A percentile compares a stretch with the other conserved stretches of the same genome.
These are phyloP conservation scores for Canavalia ensiformis DNA, from an alignment of 306 rosid species.

Conservation along the genomic window DNA sequence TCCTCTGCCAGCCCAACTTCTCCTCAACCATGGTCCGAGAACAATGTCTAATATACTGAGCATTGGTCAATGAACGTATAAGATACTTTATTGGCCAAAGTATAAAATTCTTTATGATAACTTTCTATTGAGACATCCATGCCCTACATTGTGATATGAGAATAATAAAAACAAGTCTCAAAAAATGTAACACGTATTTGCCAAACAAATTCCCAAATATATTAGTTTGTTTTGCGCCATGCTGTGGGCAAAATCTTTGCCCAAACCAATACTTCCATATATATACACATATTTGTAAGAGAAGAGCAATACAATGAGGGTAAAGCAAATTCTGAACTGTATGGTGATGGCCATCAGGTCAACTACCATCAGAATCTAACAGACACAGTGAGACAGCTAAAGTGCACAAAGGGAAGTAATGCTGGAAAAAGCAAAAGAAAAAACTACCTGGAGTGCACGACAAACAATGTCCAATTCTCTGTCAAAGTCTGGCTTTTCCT, in stretches of 20 bases:
- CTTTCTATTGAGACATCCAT: constrained; percentile 25
- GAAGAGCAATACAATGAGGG: constrained; percentile 10
- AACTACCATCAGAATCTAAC: constrained; percentile 20
- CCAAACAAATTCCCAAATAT: constrained; percentile 16
- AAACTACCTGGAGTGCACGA: constrained; percentile 69
- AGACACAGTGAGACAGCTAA: background rate
- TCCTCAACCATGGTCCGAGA: constrained; percentile 12
- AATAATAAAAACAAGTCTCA: background rate
- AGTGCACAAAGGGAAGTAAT: constrained; percentile 11
- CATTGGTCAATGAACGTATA: constrained; percentile 2
- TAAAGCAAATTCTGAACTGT: constrained; percentile 27
- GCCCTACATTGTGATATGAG: background rate
- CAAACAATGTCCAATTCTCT: constrained; percentile 74
- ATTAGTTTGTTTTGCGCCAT: background rate
- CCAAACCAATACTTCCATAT: constrained; percentile 13
- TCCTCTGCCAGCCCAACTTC: background rate
- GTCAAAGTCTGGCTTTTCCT: constrained; percentile 73
- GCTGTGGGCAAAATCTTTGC: constrained; percentile 25
- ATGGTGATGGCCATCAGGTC: constrained; percentile 21
- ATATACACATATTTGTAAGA: background rate
- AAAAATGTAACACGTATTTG: constrained; percentile 22
- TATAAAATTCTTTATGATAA: constrained; percentile 23
- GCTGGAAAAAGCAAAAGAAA: constrained; percentile 34
- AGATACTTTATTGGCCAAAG: constrained; percentile 15
- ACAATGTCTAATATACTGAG: constrained; percentile 5